These are phyloP conservation scores for Penicillium simplicissimum DNA, from an alignment of 495 filamentous ascomycete genomes.

Conservation along the genomic window DNA sequence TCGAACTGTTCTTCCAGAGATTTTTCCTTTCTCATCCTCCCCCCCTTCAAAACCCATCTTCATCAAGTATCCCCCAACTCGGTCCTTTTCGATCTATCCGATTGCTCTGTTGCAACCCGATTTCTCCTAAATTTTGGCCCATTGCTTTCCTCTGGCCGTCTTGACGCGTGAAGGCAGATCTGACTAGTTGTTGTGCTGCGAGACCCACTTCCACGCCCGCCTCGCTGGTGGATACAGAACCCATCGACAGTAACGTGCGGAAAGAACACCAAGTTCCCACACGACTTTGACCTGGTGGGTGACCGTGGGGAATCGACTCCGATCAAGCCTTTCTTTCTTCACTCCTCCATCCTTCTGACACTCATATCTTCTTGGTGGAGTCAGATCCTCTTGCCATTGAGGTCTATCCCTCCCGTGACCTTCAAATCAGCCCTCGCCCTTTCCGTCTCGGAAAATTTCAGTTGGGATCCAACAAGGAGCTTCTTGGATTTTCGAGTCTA, in stretches of 20 bases:
- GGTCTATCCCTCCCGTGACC: constrained; percentile 23
- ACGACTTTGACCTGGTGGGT: constrained; percentile 44
- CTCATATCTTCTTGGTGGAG: constrained; percentile 22
- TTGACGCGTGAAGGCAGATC: constrained; percentile 47
- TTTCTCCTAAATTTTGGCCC: background rate
- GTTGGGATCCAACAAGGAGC: constrained; percentile 25
- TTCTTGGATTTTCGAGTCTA: constrained; percentile 1
- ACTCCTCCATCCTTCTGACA: constrained; percentile 19
- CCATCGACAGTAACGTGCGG: constrained; percentile 48
- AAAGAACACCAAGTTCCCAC: constrained; percentile 48
- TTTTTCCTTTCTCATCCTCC: constrained; percentile 25
- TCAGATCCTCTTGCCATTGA: constrained; percentile 21
- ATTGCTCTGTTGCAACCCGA: constrained; percentile 5
- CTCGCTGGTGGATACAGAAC: constrained; percentile 49
- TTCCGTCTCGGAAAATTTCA: constrained; percentile 25
- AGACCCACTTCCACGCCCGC: constrained; percentile 51
- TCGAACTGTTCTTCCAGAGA: constrained; percentile 18
- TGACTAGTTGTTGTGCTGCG: constrained; percentile 42
- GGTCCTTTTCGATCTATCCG: constrained; percentile 19
- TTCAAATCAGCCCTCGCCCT: constrained; percentile 8
- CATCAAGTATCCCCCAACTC: constrained; percentile 13
- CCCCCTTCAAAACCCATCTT: constrained; percentile 22
- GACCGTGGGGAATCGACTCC: constrained; percentile 45
- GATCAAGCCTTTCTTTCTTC: constrained; percentile 47
- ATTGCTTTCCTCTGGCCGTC: constrained; percentile 8